Base-by-base conservation (phyloP, 768 basidiomycete species). In the Tephrocybe sp. region DNA sequence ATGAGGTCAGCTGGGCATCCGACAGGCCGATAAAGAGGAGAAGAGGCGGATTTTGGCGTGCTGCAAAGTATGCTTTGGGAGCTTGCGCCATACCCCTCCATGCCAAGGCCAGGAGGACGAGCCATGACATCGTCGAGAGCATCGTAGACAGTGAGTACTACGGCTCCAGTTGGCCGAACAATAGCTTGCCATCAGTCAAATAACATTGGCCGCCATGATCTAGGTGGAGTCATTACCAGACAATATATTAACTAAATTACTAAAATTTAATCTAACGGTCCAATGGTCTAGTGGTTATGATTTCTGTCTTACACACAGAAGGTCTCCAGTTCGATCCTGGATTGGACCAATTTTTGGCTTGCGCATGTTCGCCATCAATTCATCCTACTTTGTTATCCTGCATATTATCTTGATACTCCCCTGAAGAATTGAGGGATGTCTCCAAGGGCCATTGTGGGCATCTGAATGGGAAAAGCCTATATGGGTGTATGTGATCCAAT, bases 241-340 rank as follows among this genome's bases (percentile, higher is more conserved):
- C n/a, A n/a, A n/a, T 30, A 30, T 30, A 30, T 30, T 9, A 18
- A 36, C 15, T 36, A 7, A 36, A n/a, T 5, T 18, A 11, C 17
- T 17, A 1, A 12, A 30, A 1, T 23, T 10, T 23, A 15, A 18
- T 9, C 1, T 15, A 47, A 48, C 23, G 65, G 65, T 66, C 60
- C 63, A 64, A 62, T 66, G 65, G 68, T 69, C 68, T 73, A 73
- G 73, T 73, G 73, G 74, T 73, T 75, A 75, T 75, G 74, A 75
- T 75, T 66, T 68, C 67, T 68, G 67, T 66, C 65, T 68, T 66
- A 68, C 67, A 53, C 66, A 68, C 67, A 68, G 67, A 68, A 66
- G 67, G 67, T 68, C 67, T 64, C 67, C 65, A 65, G 67, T 68
- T 68, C 67, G 67, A 68, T 65, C 67, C 67, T 65, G 65, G 67